phyloP scores from a whole-genome alignment of 2,329 filamentous ascomycete species.

The Xylariaceae sp. region DNA sequence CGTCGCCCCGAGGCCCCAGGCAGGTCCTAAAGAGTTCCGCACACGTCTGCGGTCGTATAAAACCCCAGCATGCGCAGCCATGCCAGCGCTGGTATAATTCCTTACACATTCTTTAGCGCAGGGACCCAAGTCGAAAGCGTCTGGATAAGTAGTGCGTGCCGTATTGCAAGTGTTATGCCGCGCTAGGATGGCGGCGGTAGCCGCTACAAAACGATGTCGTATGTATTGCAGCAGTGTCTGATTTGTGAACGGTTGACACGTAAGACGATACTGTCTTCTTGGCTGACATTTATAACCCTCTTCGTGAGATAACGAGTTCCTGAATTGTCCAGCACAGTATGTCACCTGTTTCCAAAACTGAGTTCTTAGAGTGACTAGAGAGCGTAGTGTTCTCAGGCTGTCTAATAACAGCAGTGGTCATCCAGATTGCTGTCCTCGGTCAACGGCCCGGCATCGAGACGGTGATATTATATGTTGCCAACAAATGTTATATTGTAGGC shows the following conservation, averaged over 20 bases:
- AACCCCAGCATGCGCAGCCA: slow-evolving; percentile 42
- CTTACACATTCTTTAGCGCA: slow-evolving; percentile 37
- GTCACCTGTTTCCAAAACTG: neutral
- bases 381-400: slow-evolving; percentile 32
- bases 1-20: slow-evolving; percentile 41
- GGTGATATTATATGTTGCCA: slow-evolving; percentile 1
- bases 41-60: slow-evolving; percentile 40
- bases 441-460: slow-evolving; percentile 29
- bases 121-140: neutral
- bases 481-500: neutral
- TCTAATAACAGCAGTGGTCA: slow-evolving; percentile 43
- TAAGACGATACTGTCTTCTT: no score
- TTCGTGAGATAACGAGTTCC: no score
- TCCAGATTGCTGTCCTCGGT: slow-evolving; percentile 14
- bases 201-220: no score
- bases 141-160: neutral
- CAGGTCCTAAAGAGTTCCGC: slow-evolving; percentile 41
- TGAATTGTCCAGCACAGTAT: no score
- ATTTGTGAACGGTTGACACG: no score
- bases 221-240: no score
- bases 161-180: no score
- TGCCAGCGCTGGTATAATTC: slow-evolving; percentile 44
- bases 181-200: no score
- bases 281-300: no score
- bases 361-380: neutral